Conservation (phyloP, 2,329 filamentous ascomycete species). For the Eutypa lata region DNA sequence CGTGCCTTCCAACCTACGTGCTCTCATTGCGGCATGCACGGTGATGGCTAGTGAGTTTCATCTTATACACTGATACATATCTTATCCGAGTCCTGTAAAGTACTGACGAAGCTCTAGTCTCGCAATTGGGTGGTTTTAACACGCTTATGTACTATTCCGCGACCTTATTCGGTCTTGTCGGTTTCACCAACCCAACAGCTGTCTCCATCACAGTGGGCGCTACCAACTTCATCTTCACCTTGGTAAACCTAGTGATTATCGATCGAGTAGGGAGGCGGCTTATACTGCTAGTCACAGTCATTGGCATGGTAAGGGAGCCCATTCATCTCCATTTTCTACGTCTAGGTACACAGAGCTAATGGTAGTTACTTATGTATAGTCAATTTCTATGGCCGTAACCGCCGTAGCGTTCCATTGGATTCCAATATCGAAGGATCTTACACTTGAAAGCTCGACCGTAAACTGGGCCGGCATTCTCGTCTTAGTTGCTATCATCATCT, state of each 20-base stretch:
- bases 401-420: slow-evolving; percentile 41
- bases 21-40: slow-evolving; percentile 40
- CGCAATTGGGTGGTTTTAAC: slow-evolving; percentile 30
- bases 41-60: slow-evolving; percentile 36
- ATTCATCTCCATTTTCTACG: background rate
- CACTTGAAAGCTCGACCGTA: slow-evolving; percentile 28
- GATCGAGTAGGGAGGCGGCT: slow-evolving; percentile 39
- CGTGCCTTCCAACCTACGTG: slow-evolving; percentile 35
- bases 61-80: too few species aligned
- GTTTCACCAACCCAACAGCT: slow-evolving; percentile 41
- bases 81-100: background rate
- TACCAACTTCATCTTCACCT: slow-evolving; percentile 43
- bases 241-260: slow-evolving; percentile 39
- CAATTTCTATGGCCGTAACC: slow-evolving; percentile 32
- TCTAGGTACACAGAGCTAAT: background rate
- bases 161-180: slow-evolving; percentile 31
- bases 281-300: slow-evolving; percentile 36
- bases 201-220: slow-evolving; percentile 38
- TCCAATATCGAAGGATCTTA: slow-evolving; percentile 35
- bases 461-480: slow-evolving; percentile 34
- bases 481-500: slow-evolving; percentile 37
- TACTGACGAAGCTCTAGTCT: slow-evolving; percentile 23
- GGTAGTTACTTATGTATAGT: background rate
- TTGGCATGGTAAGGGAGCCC: slow-evolving; percentile 33
- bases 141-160: slow-evolving; percentile 19